Evolutionary conservation across 257 asterid genomes (phyloP).

Genomic region (Solanum sejunctum): DNA sequence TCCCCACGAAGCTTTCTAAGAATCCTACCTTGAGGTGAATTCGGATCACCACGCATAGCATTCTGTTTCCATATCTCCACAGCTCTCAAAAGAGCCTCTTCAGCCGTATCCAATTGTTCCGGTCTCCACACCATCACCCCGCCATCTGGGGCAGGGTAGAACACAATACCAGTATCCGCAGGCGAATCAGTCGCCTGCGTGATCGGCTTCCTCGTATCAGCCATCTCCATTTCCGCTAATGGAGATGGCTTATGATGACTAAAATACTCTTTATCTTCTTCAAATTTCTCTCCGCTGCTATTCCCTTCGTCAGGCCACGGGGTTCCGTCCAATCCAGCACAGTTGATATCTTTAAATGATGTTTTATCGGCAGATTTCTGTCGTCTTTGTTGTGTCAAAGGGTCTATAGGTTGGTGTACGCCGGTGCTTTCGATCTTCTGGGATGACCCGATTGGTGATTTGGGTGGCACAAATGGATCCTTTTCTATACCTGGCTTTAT

Average conservation of each 20-base stretch:
- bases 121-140: conserved; percentile 39
- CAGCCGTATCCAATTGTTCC: conserved; percentile 77
- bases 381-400: conserved; percentile 40
- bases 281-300: conserved; percentile 10
- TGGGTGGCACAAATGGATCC: conserved; percentile 24
- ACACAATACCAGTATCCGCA: not conserved
- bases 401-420: conserved; percentile 31
- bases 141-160: conserved; percentile 9
- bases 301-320: conserved; percentile 47
- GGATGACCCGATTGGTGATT: conserved; percentile 20
- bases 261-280: conserved; percentile 40
- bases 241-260: conserved; percentile 62
- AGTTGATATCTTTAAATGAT: conserved; percentile 8
- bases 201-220: conserved; percentile 60
- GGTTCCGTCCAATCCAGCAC: conserved; percentile 41
- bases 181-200: conserved; percentile 43
- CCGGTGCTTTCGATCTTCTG: conserved; percentile 31
- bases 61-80: conserved; percentile 37
- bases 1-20: conserved; percentile 63
- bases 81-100: conserved; percentile 57
- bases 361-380: not conserved
- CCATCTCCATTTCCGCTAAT: conserved; percentile 50
- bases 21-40: conserved; percentile 79
- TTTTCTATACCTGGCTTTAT: conserved; percentile 6
- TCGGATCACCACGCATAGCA: conserved; percentile 68